phyloP scores from a whole-genome alignment of 257 asterid genomes.

The Solanum appendiculatum region DNA sequence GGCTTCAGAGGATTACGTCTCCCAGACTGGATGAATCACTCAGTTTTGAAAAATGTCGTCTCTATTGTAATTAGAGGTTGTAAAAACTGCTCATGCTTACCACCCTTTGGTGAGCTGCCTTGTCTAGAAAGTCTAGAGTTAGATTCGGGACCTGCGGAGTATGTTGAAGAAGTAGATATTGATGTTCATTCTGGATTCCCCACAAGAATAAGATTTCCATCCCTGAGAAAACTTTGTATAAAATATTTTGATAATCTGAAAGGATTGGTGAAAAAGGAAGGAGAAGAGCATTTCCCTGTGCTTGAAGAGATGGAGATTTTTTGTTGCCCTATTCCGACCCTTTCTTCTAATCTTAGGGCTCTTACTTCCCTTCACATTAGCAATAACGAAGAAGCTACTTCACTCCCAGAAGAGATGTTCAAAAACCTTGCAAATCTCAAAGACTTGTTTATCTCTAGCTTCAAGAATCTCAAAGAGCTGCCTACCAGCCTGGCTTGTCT shows the following conservation, averaged over 20 bases:
- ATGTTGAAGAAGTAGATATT: no score
- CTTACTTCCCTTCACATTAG: not conserved
- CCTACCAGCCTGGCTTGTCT: not conserved
- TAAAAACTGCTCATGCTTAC: no score
- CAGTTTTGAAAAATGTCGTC: no score
- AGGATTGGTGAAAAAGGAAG: not conserved
- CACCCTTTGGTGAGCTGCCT: no score
- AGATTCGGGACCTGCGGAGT: no score
- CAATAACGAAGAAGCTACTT: not conserved
- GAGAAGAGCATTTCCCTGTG: not conserved
- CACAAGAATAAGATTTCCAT: no score
- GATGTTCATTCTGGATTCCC: no score
- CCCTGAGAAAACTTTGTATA: not conserved
- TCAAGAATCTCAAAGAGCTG: not conserved
- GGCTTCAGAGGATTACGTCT: no score
- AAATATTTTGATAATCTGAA: not conserved
- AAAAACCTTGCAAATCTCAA: not conserved
- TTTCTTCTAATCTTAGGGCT: not conserved
- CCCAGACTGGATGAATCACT: no score
- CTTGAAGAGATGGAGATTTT: not conserved
- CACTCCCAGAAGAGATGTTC: not conserved
- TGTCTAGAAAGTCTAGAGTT: no score
- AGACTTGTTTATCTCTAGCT: rapidly evolving
- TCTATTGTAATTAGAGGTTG: no score
- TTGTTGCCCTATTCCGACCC: rapidly evolving